Conservation (phyloP, 805 yeast genomes). For the Candida manassasensis region DNA sequence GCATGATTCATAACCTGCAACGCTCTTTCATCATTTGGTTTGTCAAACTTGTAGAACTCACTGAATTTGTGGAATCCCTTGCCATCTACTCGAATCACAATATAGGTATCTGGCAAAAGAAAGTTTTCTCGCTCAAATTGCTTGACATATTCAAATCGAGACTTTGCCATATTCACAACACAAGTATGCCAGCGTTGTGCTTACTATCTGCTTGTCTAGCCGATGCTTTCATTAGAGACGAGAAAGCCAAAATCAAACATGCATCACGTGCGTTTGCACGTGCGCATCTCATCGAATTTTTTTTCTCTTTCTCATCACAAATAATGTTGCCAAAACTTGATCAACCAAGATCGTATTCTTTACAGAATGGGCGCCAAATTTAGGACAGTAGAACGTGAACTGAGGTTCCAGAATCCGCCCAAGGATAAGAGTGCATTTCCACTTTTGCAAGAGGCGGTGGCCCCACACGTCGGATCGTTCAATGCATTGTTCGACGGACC, state of each 20-base stretch:
- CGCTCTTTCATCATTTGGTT: constrained; percentile 85
- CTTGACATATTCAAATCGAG: constrained; percentile 83
- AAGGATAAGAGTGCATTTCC: constrained; percentile 81
- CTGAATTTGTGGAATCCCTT: constrained; percentile 89
- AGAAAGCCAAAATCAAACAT: too few species aligned
- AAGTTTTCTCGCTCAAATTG: constrained; percentile 69
- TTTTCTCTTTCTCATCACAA: not conserved
- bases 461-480: constrained; percentile 94
- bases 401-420: constrained; percentile 83
- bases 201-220: not conserved
- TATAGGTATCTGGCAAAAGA: constrained; percentile 74
- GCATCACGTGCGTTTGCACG: not conserved
- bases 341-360: not conserved
- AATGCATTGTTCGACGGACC: constrained; percentile 90
- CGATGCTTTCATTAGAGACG: too few species aligned
- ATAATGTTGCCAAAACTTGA: not conserved
- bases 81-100: constrained; percentile 87
- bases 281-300: not conserved
- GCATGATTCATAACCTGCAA: constrained; percentile 75
- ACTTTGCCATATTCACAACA: constrained; percentile 60
- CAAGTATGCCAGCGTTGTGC: not conserved
- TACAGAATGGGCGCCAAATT: constrained; percentile 42
- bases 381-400: constrained; percentile 83
- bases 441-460: constrained; percentile 79
- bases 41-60: constrained; percentile 63